These are phyloP conservation scores for Mortierella sp. DNA, from an alignment of 371 early-diverging fungal genomes.

Conservation along the genomic window DNA sequence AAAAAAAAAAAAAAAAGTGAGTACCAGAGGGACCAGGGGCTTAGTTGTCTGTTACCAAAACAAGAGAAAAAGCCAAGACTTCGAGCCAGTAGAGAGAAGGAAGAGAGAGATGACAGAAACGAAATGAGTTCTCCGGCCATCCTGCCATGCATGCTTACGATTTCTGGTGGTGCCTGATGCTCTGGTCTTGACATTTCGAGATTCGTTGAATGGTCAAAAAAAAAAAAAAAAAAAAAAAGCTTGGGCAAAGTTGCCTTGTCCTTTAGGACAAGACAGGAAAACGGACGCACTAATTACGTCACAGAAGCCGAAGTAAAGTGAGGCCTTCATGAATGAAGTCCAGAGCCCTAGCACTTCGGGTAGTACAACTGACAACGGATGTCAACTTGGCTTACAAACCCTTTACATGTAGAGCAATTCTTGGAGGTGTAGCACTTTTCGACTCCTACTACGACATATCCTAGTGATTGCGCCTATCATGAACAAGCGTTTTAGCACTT, in stretches of 20 bases:
- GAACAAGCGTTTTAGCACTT: no score
- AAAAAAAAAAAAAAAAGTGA: not conserved
- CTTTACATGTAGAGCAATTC: no score
- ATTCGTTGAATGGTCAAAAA: slow-evolving; percentile 2
- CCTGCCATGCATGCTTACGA: slow-evolving; percentile 63
- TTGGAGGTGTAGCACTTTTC: no score
- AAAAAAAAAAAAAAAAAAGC: not conserved
- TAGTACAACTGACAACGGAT: no score
- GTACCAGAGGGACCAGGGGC: not conserved
- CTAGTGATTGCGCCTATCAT: no score
- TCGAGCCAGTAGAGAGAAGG: not conserved
- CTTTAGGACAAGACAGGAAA: no score
- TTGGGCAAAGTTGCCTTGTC: not conserved
- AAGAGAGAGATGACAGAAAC: not conserved
- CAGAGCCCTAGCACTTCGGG: no score
- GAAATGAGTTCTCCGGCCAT: not conserved
- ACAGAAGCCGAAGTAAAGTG: no score
- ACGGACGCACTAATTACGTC: no score
- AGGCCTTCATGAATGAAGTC: no score
- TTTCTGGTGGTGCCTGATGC: slow-evolving; percentile 96
- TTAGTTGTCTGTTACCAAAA: not conserved
- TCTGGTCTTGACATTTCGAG: slow-evolving; percentile 90
- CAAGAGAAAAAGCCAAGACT: not conserved
- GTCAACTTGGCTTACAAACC: no score
- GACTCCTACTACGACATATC: no score